Base-by-base conservation (phyloP, 176 grass and related monocot genomes). In the Phoenix roebelenii region DNA sequence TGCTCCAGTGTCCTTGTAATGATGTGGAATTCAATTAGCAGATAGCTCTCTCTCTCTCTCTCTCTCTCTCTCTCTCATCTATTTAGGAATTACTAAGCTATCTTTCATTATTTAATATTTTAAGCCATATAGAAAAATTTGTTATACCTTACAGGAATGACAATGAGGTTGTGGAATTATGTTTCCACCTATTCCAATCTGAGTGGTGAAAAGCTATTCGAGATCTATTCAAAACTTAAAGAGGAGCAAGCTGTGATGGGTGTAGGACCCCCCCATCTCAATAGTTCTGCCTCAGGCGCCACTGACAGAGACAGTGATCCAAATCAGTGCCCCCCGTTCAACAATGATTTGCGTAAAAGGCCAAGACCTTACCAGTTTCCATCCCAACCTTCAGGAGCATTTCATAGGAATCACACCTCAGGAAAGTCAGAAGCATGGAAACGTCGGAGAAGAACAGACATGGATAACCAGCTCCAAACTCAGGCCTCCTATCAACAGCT, bases 161-260 rank as follows among this genome's bases (percentile, higher is more conserved):
- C 76, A 28, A 92, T 66, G 55, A 88, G 93, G 69, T 83, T 98
- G 63, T 98, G 93, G 93, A 98, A 98, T 69, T 98, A 98, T 63
- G 93, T 98, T 12, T 85, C 93, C 58, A 83, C 70, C 22, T 92
- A 88, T 74, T 98, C 93, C 58, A 98, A 91, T 82, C 78, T 92
- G 82, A 83, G 84, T 15, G 87, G 93, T 71, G 87, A 98, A 16
- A 80, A 72, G 48, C 66, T 98, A 62, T 58, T 83, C 20, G 93
- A 92, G 26, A 89, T 98, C 16, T 92, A 98, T 70, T 80, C 86
- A 48, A 92, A 92, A 62, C 69, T 98, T 58, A 92, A 81, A 66
- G 87, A 92, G 68, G 93, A 98, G 64, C 86, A 86, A 84, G 22
- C 58, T 70, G 92, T 87, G 59, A 65, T 72, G 61, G 90, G 83